phyloP scores from a whole-genome alignment of 2,329 filamentous ascomycete species.

The Aaosphaeria pasadenensis region DNA sequence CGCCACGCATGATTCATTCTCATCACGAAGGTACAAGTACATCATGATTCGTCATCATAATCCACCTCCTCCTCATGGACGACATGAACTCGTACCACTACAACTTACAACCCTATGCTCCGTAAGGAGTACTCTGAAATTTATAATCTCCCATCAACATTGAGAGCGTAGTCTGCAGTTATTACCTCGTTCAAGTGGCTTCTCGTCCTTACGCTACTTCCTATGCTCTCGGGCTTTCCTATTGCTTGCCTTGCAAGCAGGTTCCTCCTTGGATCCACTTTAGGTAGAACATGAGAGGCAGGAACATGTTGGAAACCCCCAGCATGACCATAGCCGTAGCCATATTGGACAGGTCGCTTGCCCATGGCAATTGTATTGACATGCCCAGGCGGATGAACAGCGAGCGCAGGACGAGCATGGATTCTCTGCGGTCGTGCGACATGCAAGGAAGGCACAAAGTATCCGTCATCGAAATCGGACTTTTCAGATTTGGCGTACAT shows the following conservation, averaged over 20 bases:
- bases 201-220: slow-evolving; percentile 17
- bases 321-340: slow-evolving; percentile 10
- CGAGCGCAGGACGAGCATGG: slow-evolving; percentile 1
- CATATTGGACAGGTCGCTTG: slow-evolving; percentile 18
- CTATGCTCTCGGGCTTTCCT: slow-evolving; percentile 12
- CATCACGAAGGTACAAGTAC: not conserved
- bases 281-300: not conserved
- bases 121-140: not conserved
- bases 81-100: too few species aligned
- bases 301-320: slow-evolving; percentile 7
- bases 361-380: slow-evolving; percentile 7
- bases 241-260: slow-evolving; percentile 19
- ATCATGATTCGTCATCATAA: slow-evolving; percentile 1
- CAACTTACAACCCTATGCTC: not conserved
- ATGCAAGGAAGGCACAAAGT: not conserved
- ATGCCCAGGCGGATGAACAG: not conserved
- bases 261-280: slow-evolving; percentile 14
- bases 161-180: slow-evolving; percentile 20
- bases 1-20: not conserved
- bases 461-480: slow-evolving; percentile 9
- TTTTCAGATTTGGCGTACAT: slow-evolving; percentile 16
- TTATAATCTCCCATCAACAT: slow-evolving; percentile 16
- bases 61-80: slow-evolving; percentile 1
- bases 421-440: slow-evolving; percentile 12
- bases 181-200: slow-evolving; percentile 29